Base-by-base conservation (phyloP, 2,329 filamentous ascomycete genomes). In the Neofusicoccum ribis region DNA sequence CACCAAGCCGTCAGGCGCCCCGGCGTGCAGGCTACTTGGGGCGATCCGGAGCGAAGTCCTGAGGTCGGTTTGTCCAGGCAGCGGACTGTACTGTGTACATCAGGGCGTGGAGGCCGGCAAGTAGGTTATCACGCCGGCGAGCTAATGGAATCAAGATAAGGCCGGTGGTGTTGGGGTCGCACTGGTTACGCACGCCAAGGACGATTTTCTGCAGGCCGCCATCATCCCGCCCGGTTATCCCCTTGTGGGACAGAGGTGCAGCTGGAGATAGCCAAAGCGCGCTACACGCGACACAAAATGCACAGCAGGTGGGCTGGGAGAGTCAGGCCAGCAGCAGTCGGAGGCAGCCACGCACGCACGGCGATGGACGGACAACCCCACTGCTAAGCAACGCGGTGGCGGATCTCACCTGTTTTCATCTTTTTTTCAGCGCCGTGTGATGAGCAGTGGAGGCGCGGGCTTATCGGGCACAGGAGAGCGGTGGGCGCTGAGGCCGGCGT, bases 111-210 rank as follows among this genome's bases (percentile, higher is more conserved):
- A 23, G 56, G 56, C 8, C 43, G 27, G 56, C 27, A 20, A 47
- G 27, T 27, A 11, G 43, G 56, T 60, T 60, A 47, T 47, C 43
- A 47, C 39, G 44, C 41, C 15, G n/a, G 23, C 54, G 41, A 44
- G 39, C 54, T 59, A 59, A 59, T 59, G 41, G n/a, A 60, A 60
- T 60, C 27, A 60, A 60, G 56, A 60, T 60, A 60, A 60, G 56
- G 31, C 41, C 41, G 27, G 23, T 47, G 52, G 23, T 58, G 51
- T 56, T 56, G 51, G 36, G 51, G 27, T 34, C 27, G 47, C 4
- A 36, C 47, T 31, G 5, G 15, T 3, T 34, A n/a, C 47, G 47
- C 47, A 51, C 14, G 47, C 17, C 51, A 56, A 56, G 51, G 17
- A 7, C 23, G 12, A 23, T n/a, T 34, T 36, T 11, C 52, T 58